Percentiles rank a stretch among this genome's conserved stretches.
Evolutionary conservation across 1,284 basidiomycete genomes (phyloP).

Genomic region (Cerrena zonata): DNA sequence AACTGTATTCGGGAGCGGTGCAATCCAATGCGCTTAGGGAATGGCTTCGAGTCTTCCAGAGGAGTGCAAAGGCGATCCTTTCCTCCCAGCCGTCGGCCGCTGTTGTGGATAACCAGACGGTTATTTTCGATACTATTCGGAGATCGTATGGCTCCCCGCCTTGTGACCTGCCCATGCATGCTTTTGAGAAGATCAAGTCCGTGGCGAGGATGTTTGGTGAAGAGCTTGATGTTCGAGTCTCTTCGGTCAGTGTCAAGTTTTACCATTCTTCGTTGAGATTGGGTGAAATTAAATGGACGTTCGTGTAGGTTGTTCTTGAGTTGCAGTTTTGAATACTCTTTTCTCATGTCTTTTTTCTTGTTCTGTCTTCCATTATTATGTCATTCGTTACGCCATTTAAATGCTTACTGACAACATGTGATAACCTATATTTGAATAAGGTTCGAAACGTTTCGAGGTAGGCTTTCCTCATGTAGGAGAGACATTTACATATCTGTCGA

Average conservation of each 20-base stretch:
- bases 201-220: not conserved
- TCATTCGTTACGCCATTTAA: too few species aligned
- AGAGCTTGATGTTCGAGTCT: not conserved
- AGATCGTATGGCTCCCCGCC: not conserved
- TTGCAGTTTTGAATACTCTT: not conserved
- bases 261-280: not conserved
- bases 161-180: conserved; percentile 1
- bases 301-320: not conserved
- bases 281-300: too few species aligned
- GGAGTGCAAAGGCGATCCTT: not conserved
- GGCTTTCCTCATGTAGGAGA: too few species aligned
- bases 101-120: not conserved
- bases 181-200: not conserved
- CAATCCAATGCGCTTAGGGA: not conserved
- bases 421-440: too few species aligned
- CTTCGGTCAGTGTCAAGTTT: not conserved
- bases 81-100: not conserved
- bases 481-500: too few species aligned
- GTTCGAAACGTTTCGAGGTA: too few species aligned
- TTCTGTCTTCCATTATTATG: too few species aligned
- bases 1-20: not conserved
- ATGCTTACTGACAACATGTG: too few species aligned
- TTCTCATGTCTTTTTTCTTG: too few species aligned
- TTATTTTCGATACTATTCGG: not conserved
- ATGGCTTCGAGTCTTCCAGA: conserved; percentile 1